Percentiles rank a stretch among this genome's conserved stretches.
These are phyloP conservation scores for Pleurostoma richardsiae DNA, from an alignment of 2,329 filamentous ascomycete genomes.

Conservation along the genomic window DNA sequence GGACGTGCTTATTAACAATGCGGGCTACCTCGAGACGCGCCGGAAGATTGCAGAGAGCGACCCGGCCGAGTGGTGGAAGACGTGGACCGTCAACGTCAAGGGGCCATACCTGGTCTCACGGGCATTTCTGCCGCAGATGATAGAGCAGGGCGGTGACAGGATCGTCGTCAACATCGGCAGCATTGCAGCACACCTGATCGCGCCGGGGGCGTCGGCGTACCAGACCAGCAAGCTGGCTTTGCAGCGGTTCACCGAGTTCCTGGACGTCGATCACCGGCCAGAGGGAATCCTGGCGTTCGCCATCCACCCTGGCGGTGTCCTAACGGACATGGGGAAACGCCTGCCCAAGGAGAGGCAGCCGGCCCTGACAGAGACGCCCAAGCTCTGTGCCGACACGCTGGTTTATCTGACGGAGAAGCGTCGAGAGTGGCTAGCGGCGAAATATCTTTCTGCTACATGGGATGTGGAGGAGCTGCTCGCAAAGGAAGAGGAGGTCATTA, in stretches of 20 bases:
- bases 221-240: constrained; percentile 43
- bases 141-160: constrained; percentile 16
- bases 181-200: constrained; percentile 31
- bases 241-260: constrained; percentile 41
- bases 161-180: constrained; percentile 42
- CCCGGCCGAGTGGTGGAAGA: not conserved
- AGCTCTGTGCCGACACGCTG: constrained; percentile 35
- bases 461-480: constrained; percentile 38
- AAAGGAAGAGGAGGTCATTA: constrained; percentile 34
- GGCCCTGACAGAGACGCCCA: constrained; percentile 25
- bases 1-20: constrained; percentile 29
- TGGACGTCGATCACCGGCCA: constrained; percentile 37
- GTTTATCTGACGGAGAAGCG: constrained; percentile 33
- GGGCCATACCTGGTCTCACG: not conserved
- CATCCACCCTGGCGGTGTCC: constrained; percentile 31
- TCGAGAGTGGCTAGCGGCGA: constrained; percentile 36
- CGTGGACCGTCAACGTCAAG: not conserved
- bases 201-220: constrained; percentile 34
- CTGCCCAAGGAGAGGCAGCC: constrained; percentile 4
- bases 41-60: constrained; percentile 16
- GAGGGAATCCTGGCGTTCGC: constrained; percentile 33
- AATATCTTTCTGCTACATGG: constrained; percentile 39
- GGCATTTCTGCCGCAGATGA: not conserved
- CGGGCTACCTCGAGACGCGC: constrained; percentile 7
- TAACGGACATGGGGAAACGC: constrained; percentile 24